Percentiles rank a stretch among this genome's conserved stretches.
phyloP scores from a whole-genome alignment of 1,139 yeast species.

The Candida pseudoviswanathii region DNA sequence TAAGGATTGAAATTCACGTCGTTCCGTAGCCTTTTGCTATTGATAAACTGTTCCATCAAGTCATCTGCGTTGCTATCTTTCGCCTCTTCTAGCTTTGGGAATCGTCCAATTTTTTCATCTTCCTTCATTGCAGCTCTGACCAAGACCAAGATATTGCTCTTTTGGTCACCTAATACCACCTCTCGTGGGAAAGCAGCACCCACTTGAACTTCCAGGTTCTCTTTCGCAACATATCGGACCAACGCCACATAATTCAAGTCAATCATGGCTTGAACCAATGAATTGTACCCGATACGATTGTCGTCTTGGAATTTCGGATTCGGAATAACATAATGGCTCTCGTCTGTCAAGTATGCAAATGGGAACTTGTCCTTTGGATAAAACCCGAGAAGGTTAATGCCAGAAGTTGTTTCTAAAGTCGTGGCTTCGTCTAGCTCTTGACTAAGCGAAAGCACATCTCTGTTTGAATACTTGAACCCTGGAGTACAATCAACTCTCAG shows the following conservation, averaged over 20 bases:
- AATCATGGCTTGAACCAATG: constrained; percentile 57
- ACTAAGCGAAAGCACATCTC: constrained; percentile 38
- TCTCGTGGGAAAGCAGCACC: constrained; percentile 58
- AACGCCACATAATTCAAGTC: constrained; percentile 54
- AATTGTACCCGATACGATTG: constrained; percentile 50
- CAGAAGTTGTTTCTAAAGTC: constrained; percentile 45
- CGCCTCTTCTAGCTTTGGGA: constrained; percentile 45
- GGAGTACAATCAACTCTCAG: constrained; percentile 10
- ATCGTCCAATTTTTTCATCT: constrained; percentile 67
- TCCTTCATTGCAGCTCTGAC: constrained; percentile 73
- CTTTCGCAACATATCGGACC: constrained; percentile 61
- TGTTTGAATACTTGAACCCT: constrained; percentile 72
- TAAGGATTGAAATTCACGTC: constrained; percentile 11
- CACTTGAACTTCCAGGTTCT: constrained; percentile 52
- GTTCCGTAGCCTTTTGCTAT: constrained; percentile 10
- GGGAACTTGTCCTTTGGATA: constrained; percentile 49
- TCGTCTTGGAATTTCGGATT: constrained; percentile 29
- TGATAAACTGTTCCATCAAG: constrained; percentile 15
- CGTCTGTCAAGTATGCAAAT: constrained; percentile 59
- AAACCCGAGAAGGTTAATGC: constrained; percentile 69
- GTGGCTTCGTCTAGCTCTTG: constrained; percentile 46
- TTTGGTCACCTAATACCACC: constrained; percentile 15
- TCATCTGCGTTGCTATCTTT: constrained; percentile 8
- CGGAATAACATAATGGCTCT: constrained; percentile 60
- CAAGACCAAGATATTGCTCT: constrained; percentile 35